A percentile compares a stretch with the other conserved stretches of the same genome.
phyloP scores from a whole-genome alignment of 805 yeast species.

The Starmerella cellae region DNA sequence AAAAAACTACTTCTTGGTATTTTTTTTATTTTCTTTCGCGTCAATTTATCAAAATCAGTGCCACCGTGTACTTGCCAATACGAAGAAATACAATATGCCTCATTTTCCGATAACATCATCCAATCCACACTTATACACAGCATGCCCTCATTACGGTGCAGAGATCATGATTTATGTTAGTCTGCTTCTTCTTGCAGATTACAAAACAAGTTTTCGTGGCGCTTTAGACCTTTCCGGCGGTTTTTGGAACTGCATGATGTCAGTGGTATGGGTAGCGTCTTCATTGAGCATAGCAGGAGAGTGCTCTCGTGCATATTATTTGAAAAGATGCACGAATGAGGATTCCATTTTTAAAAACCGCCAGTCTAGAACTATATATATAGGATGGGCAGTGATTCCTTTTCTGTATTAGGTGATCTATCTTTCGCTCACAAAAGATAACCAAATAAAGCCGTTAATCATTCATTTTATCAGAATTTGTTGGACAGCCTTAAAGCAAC shows the following conservation, averaged over 20 bases:
- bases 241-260: slow-evolving; percentile 12
- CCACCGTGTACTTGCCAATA: slow-evolving; percentile 38
- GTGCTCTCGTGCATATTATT: slow-evolving; percentile 23
- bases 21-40: slow-evolving; percentile 26
- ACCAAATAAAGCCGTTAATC: too few relatives aligned
- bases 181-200: slow-evolving; percentile 9
- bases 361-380: background rate
- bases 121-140: slow-evolving; percentile 19
- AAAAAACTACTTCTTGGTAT: background rate
- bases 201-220: background rate
- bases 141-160: slow-evolving; percentile 53
- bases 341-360: slow-evolving; percentile 1
- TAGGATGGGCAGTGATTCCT: slow-evolving; percentile 13
- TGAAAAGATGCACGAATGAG: too few relatives aligned
- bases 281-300: slow-evolving; percentile 43
- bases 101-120: slow-evolving; percentile 29
- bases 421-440: too few relatives aligned
- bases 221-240: background rate
- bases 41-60: slow-evolving; percentile 36
- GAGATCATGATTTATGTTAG: slow-evolving; percentile 41
- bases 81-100: slow-evolving; percentile 46
- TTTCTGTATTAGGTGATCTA: slow-evolving; percentile 8
- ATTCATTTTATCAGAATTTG: too few relatives aligned
- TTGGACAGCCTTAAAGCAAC: too few relatives aligned
- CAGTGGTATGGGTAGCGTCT: slow-evolving; percentile 26